Base-by-base conservation (phyloP, 2,329 filamentous ascomycete species). In the Parastagonospora nodorum region DNA sequence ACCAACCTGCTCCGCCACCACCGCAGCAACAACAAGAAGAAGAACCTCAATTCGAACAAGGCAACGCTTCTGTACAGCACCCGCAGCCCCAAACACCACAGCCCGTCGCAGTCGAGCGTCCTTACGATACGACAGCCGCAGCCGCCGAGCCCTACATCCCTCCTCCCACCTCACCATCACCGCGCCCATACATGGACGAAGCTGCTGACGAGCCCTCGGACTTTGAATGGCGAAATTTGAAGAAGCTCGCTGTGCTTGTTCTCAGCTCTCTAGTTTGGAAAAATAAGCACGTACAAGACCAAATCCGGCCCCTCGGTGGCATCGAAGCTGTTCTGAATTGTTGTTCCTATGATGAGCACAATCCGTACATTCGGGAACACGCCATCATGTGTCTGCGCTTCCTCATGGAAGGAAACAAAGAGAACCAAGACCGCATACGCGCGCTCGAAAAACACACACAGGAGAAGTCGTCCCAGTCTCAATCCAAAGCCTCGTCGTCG, bases 221-320 rank as follows among this genome's bases (percentile, higher is more conserved):
- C 59, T 88, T 87, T 51, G 84, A 87, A 70, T 88, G 85, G 85
- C 89, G 76, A 74, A 95, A 94, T 48, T 87, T 97, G 64, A 97
- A 97, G 77, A 94, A 92, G 42, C 86, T 96, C 51, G 92, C 95
- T 36, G 88, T 97, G 10, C 87, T 94, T 43, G 94, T 97, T 31
- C 84, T 97, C 9, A 92, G 90, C 0, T 91, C 89, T 0, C 83
- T 97, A 0, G 86, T 97, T 3, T 95, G 94, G 80, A 94, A 94
- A 42, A 90, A 89, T 61, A 83, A 88, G 1, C 83, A 85, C 8
- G 92, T 97, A 0, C 93, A 97, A 74, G 85, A 88, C 63, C 93
- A 97, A 71, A 90, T 97, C 55, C 84, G 95, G 38, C 83, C 86
- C 42, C 85, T 93, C 63, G 89, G 91, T 58, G 93, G 93, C 36